Percentiles rank a stretch among this genome's conserved stretches.
Evolutionary conservation across 257 asterid species (phyloP).

Genomic region (Rubia yunnanensis): DNA sequence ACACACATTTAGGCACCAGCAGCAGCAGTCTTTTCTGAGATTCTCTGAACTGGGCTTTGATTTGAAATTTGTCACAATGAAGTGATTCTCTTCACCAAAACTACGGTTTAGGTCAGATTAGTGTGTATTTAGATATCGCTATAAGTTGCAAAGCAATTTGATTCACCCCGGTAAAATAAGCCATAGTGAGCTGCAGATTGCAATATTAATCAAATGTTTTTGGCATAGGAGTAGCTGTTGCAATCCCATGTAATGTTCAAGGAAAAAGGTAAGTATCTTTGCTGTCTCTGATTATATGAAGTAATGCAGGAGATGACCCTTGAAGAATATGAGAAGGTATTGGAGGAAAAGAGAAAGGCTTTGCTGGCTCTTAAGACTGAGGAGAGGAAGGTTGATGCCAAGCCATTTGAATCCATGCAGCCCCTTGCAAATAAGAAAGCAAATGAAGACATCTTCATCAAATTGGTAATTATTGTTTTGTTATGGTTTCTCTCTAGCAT

Average conservation of each 20-base stretch:
- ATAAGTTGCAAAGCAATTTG: background rate
- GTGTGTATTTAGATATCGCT: background rate
- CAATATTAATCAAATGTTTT: background rate
- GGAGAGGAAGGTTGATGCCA: conserved; percentile 76
- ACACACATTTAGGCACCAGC: too few relatives aligned
- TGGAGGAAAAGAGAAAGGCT: conserved; percentile 77
- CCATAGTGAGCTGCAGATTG: too few relatives aligned
- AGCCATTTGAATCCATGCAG: conserved; percentile 74
- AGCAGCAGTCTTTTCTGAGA: too few relatives aligned
- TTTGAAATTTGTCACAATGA: background rate
- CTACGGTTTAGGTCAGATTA: background rate
- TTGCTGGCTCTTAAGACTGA: conserved; percentile 57
- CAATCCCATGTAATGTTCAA: background rate
- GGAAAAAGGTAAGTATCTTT: background rate
- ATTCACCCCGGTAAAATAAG: background rate
- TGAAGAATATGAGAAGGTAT: conserved; percentile 80
- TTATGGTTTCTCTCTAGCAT: background rate
- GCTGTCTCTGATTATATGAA: background rate
- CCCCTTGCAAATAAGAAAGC: conserved; percentile 72
- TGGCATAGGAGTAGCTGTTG: background rate
- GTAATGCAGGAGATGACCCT: conserved; percentile 79
- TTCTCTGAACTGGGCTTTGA: background rate
- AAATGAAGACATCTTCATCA: conserved; percentile 53
- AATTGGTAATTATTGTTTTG: conserved; percentile 43
- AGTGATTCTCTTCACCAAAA: background rate